Conservation (phyloP, 148 eudicot species). For the Talinum fruticosum region DNA sequence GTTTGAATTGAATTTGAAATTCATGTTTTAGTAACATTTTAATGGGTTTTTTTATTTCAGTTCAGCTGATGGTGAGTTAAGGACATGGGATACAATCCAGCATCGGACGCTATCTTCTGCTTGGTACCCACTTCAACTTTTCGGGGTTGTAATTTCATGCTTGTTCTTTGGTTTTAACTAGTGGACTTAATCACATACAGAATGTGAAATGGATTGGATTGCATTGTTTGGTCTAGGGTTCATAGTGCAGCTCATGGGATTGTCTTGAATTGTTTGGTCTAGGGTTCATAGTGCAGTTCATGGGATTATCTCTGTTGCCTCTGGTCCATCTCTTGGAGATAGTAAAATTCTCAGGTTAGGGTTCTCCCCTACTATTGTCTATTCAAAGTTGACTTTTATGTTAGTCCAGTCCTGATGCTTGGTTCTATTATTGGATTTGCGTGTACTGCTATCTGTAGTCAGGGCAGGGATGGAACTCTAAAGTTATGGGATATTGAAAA, state of each 20-base stretch:
- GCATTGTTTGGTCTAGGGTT: conserved; percentile 41
- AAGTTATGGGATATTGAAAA: conserved; percentile 8
- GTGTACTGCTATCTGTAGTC: conserved; percentile 39
- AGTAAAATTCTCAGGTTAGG: conserved; percentile 60
- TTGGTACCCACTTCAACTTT: conserved; percentile 40
- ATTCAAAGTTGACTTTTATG: background rate
- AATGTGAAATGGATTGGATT: background rate
- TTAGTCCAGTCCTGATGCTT: background rate
- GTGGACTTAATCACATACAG: background rate
- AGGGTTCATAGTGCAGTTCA: conserved; percentile 84
- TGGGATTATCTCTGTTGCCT: conserved; percentile 68
- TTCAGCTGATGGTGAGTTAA: conserved; percentile 80
- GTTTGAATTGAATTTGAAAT: background rate
- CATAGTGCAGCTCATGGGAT: conserved; percentile 72
- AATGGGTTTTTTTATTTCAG: conserved; percentile 34
- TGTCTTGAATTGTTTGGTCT: conserved; percentile 9
- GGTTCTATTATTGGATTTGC: conserved; percentile 7
- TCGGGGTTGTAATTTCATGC: background rate
- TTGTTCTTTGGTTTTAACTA: background rate
- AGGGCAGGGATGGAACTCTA: conserved; percentile 79
- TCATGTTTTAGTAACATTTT: conserved; percentile 3
- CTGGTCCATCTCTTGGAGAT: conserved; percentile 53
- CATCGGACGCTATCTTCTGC: conserved; percentile 71
- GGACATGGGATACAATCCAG: conserved; percentile 81
- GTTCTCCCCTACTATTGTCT: background rate